Percentiles rank a stretch among this genome's conserved stretches.
Evolutionary conservation across 306 rosid genomes (phyloP).

Genomic region (Prunus campanulata): DNA sequence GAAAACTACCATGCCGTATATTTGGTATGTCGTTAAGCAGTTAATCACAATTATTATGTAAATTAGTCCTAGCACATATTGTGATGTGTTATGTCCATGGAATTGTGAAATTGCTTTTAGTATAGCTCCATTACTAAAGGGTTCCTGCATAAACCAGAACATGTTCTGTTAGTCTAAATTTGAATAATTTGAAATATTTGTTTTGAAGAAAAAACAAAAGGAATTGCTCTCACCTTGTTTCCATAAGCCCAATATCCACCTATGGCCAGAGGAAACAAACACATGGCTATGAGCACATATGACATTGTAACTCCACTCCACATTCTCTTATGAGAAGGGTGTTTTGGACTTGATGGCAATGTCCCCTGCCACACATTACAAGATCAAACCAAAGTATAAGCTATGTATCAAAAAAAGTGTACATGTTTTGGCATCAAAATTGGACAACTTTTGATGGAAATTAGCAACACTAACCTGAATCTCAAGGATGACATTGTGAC

Average conservation of each 20-base stretch:
- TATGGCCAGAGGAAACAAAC: constrained; percentile 49
- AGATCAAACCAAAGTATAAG: neutral
- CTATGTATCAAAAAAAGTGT: neutral
- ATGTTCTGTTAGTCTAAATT: neutral
- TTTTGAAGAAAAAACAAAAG: neutral
- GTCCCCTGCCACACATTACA: constrained; percentile 46
- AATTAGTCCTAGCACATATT: constrained; percentile 36
- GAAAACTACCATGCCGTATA: constrained; percentile 58
- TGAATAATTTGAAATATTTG: neutral
- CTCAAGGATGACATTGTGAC: constrained; percentile 72
- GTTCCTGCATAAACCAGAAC: constrained; percentile 28
- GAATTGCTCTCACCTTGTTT: constrained; percentile 33
- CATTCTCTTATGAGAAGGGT: constrained; percentile 42
- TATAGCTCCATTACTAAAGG: neutral
- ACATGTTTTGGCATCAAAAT: neutral
- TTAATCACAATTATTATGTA: constrained; percentile 37
- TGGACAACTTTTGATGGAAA: neutral
- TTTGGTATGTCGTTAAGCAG: constrained; percentile 48
- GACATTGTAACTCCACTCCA: constrained; percentile 44
- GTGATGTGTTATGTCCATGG: constrained; percentile 36
- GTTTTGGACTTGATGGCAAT: constrained; percentile 40
- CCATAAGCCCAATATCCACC: constrained; percentile 76
- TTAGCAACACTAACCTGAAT: constrained; percentile 42
- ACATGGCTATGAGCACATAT: constrained; percentile 39
- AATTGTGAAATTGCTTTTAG: constrained; percentile 27